phyloP scores from a whole-genome alignment of 2,329 filamentous ascomycete species.

The Teratosphaeria pseudoeucalypti region DNA sequence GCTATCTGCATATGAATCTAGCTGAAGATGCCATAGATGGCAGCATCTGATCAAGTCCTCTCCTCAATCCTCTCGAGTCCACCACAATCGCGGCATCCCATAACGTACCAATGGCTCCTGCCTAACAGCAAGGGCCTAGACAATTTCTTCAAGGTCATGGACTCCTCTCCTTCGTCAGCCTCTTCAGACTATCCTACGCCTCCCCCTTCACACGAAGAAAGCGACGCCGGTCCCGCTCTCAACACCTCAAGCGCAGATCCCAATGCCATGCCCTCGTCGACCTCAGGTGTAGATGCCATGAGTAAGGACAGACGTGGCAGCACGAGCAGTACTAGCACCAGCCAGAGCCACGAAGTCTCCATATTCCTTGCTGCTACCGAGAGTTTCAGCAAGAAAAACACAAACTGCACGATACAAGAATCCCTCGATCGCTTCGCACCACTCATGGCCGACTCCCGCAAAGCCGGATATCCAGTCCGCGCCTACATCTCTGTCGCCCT shows the following conservation, averaged over 20 bases:
- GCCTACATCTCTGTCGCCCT: slow-evolving; percentile 75
- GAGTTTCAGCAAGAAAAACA: slow-evolving; percentile 68
- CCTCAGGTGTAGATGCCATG: slow-evolving; percentile 21
- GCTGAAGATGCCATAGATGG: slow-evolving; percentile 49
- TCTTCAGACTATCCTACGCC: slow-evolving; percentile 10
- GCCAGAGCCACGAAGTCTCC: slow-evolving; percentile 52
- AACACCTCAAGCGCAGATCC: slow-evolving; percentile 34
- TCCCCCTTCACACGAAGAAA: background rate
- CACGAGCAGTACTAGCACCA: slow-evolving; percentile 5
- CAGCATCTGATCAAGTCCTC: slow-evolving; percentile 65
- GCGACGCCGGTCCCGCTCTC: slow-evolving; percentile 28
- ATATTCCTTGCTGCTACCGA: slow-evolving; percentile 78
- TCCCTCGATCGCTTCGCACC: slow-evolving; percentile 60
- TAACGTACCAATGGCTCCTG: slow-evolving; percentile 71
- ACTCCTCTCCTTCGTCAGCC: slow-evolving; percentile 23
- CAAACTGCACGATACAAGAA: slow-evolving; percentile 68
- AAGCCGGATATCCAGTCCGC: slow-evolving; percentile 55
- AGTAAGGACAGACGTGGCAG: background rate
- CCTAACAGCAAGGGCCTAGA: slow-evolving; percentile 66
- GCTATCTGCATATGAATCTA: background rate
- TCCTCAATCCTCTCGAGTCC: slow-evolving; percentile 35
- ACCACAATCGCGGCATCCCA: slow-evolving; percentile 46
- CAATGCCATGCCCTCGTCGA: slow-evolving; percentile 31
- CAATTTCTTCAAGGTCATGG: slow-evolving; percentile 47
- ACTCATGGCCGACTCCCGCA: slow-evolving; percentile 59